Percentiles rank a stretch among this genome's conserved stretches.
These are phyloP conservation scores for Tremella yokohamensis DNA, from an alignment of 768 basidiomycete species.

Conservation along the genomic window DNA sequence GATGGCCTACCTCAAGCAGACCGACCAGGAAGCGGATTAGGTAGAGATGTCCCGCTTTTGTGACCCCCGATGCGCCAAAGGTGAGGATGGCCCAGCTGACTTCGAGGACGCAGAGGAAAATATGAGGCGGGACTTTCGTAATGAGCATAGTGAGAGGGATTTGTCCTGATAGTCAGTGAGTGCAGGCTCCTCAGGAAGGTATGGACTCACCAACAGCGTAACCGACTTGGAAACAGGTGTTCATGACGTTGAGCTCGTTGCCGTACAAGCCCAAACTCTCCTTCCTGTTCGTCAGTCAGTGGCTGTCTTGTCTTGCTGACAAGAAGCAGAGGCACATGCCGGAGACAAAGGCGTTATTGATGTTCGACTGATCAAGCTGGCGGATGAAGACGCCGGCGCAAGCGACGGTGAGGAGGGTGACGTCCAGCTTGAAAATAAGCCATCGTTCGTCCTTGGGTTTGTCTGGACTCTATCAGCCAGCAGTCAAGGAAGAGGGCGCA, in stretches of 20 bases:
- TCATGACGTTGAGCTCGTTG: conserved; percentile 29
- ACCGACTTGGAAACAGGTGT: conserved; percentile 27
- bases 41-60: conserved; percentile 31
- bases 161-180: neutral
- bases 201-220: conserved; percentile 21
- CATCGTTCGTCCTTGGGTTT: conserved; percentile 4
- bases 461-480: neutral
- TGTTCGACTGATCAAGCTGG: conserved; percentile 29
- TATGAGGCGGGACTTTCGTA: conserved; percentile 7
- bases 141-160: conserved; percentile 5
- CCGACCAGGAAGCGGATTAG: conserved; percentile 45
- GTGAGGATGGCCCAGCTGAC: conserved; percentile 42
- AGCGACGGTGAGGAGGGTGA: conserved; percentile 9
- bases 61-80: conserved; percentile 37
- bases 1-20: conserved; percentile 15
- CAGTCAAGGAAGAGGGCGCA: neutral
- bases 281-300: conserved; percentile 29
- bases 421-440: conserved; percentile 10
- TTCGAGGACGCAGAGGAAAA: conserved; percentile 20
- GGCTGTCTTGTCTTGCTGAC: conserved; percentile 3
- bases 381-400: conserved; percentile 21
- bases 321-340: neutral
- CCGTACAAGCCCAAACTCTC: conserved; percentile 39
- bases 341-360: conserved; percentile 27
- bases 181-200: too few relatives aligned